These are phyloP conservation scores for Sechiopsis laciniata DNA, from an alignment of 306 rosid species.

Conservation along the genomic window DNA sequence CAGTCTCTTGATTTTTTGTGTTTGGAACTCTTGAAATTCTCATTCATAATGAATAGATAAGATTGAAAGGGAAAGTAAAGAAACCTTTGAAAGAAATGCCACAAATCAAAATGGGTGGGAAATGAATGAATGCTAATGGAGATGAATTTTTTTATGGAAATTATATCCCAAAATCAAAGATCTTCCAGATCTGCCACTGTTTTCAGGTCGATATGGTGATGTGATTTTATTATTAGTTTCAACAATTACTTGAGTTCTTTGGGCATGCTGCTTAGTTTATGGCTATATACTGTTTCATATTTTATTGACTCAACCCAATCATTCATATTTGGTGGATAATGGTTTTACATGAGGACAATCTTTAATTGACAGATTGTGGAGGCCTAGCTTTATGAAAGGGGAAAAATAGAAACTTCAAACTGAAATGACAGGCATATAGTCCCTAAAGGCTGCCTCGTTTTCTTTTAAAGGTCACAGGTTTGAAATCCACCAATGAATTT, in stretches of 20 bases:
- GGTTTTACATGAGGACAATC: constrained; percentile 19
- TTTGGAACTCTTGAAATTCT: not conserved
- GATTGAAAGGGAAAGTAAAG: not conserved
- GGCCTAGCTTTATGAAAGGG: constrained; percentile 27
- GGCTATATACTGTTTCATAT: not conserved
- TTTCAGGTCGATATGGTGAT: not conserved
- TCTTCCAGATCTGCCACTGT: constrained; percentile 15
- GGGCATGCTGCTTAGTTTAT: not conserved
- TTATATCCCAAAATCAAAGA: not conserved
- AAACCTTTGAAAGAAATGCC: too few species aligned
- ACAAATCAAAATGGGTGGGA: constrained; percentile 10
- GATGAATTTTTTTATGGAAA: too few species aligned
- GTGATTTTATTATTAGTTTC: constrained; percentile 6
- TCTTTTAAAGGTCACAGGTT: too few species aligned
- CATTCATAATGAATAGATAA: not conserved
- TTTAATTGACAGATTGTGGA: constrained; percentile 13
- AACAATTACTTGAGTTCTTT: constrained; percentile 14
- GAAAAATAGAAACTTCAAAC: constrained; percentile 22
- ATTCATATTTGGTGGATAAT: constrained; percentile 17
- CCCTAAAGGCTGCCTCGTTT: too few species aligned
- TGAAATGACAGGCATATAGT: constrained; percentile 39
- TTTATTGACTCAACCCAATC: not conserved
- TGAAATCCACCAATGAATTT: too few species aligned
- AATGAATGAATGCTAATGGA: constrained; percentile 29
- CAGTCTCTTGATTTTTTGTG: not conserved